These are phyloP conservation scores for Telopea speciosissima DNA, from an alignment of 177 flowering plant genomes.

Conservation along the genomic window DNA sequence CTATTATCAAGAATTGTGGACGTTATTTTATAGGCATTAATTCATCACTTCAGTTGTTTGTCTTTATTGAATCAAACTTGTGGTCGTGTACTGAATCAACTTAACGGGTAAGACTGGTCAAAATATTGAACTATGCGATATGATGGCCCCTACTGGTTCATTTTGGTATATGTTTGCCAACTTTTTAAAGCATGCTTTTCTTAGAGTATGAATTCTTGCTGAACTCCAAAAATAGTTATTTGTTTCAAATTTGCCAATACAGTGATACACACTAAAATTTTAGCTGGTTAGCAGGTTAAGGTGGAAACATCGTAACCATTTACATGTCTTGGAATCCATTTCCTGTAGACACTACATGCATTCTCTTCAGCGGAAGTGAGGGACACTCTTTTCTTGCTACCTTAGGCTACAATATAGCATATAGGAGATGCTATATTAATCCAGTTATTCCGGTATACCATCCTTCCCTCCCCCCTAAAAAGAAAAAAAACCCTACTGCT, in stretches of 20 bases:
- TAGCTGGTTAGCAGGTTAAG: background rate
- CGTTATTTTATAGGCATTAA: too few species aligned
- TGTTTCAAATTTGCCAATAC: background rate
- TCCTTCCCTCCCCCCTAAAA: too few species aligned
- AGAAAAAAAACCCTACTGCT: too few species aligned
- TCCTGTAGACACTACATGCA: too few species aligned
- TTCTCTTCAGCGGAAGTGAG: too few species aligned
- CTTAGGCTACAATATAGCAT: too few species aligned
- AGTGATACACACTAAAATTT: background rate
- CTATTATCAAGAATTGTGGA: background rate
- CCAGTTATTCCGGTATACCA: too few species aligned
- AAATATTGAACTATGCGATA: background rate
- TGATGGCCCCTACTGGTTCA: background rate
- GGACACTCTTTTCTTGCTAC: too few species aligned
- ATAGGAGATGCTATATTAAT: too few species aligned
- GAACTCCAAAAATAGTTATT: background rate
- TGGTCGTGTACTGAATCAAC: background rate
- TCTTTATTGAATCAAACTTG: background rate
- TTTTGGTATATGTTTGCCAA: background rate
- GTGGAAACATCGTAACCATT: background rate
- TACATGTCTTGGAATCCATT: background rate
- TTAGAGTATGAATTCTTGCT: background rate
- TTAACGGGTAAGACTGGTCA: background rate
- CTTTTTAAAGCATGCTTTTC: background rate
- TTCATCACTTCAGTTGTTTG: too few species aligned